phyloP scores from a whole-genome alignment of 2,329 filamentous ascomycete species.

The Cordyceps javanica region DNA sequence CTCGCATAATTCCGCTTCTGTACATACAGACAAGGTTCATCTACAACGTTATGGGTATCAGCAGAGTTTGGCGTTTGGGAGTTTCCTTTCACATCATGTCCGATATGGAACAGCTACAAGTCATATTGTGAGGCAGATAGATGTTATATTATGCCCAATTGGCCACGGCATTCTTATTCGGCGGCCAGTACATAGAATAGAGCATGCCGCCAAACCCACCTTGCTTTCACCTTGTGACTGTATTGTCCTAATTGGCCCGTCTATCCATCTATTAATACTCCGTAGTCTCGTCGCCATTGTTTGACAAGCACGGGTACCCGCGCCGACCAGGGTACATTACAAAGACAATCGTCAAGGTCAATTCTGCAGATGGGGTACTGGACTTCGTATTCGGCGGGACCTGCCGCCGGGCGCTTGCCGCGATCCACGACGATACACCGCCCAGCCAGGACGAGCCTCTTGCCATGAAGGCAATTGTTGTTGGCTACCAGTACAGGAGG shows the following conservation, averaged over 20 bases:
- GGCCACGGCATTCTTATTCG: neutral
- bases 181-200: conserved; percentile 10
- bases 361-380: no score
- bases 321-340: no score
- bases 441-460: no score
- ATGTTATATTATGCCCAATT: neutral
- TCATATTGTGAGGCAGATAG: conserved; percentile 10
- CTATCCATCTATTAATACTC: no score
- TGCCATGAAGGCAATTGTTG: no score
- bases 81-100: conserved; percentile 17
- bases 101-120: conserved; percentile 10
- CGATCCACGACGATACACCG: no score
- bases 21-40: conserved; percentile 9
- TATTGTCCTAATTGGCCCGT: neutral
- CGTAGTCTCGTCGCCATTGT: neutral
- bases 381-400: no score
- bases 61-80: conserved; percentile 22
- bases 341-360: no score
- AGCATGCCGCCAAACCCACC: neutral
- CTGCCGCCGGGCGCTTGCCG: no score
- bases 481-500: no score
- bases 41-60: neutral
- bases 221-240: neutral
- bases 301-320: neutral
- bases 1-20: conserved; percentile 10